A percentile compares a stretch with the other conserved stretches of the same genome.
These are phyloP conservation scores for Mortierella sp. DNA, from an alignment of 371 early-diverging fungal genomes.

Conservation along the genomic window DNA sequence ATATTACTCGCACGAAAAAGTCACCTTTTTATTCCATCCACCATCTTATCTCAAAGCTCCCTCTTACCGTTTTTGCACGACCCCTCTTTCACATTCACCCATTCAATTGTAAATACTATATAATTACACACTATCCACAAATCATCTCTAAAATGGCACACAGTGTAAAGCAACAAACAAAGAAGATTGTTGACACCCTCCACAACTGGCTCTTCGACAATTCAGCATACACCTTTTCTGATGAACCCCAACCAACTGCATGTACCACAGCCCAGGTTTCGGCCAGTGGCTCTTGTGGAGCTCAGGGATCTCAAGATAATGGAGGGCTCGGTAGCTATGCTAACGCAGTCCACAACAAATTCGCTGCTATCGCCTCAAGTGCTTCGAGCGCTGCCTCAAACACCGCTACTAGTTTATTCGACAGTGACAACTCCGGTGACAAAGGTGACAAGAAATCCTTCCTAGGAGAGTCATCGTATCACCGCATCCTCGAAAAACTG, in stretches of 20 bases:
- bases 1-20: not conserved
- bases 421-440: not conserved
- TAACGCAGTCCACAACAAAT: conserved; percentile 12
- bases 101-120: not conserved
- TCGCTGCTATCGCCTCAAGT: conserved; percentile 11
- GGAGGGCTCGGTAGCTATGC: not conserved
- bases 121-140: not conserved
- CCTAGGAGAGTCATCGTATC: not conserved
- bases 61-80: not conserved
- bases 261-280: not conserved
- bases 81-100: not conserved
- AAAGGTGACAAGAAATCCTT: not conserved
- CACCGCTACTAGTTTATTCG: conserved; percentile 10
- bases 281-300: not conserved
- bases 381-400: conserved; percentile 13
- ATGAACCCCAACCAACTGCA: not conserved
- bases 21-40: not conserved
- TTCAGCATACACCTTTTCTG: not conserved
- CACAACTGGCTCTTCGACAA: conserved; percentile 30
- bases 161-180: conserved; percentile 19
- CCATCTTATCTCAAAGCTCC: not conserved
- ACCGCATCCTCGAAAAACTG: conserved; percentile 2
- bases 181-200: conserved; percentile 22
- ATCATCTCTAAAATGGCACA: conserved; percentile 12
- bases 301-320: not conserved